Evolutionary conservation across 2,329 filamentous ascomycete species (phyloP).

Genomic region (Fusarium pseudonygamai): DNA sequence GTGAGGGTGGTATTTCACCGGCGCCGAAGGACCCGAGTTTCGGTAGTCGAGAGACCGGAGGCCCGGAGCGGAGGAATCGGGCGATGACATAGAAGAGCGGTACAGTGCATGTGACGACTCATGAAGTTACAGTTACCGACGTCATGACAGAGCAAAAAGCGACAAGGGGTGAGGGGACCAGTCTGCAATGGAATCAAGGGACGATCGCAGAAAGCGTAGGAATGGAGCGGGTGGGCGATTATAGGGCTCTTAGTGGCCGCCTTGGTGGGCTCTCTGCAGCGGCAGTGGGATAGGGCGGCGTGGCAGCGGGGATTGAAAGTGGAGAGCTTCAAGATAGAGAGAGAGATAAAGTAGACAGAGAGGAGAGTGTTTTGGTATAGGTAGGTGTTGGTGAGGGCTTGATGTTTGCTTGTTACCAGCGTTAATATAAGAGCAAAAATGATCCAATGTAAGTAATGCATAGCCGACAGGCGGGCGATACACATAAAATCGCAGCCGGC

Average conservation of each 20-base stretch:
- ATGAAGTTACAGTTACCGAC: conserved; percentile 3
- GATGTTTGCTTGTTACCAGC: background rate
- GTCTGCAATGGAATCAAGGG: conserved; percentile 19
- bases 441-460: background rate
- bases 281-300: conserved; percentile 18
- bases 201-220: conserved; percentile 29
- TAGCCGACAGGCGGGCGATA: background rate
- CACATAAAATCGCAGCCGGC: conserved; percentile 8
- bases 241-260: conserved; percentile 39
- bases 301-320: conserved; percentile 19
- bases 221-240: conserved; percentile 37
- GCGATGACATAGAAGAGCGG: conserved; percentile 18
- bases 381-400: background rate
- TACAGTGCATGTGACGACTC: conserved; percentile 8
- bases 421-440: background rate
- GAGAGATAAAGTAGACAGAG: background rate
- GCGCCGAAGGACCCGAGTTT: conserved; percentile 7
- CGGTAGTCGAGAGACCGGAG: conserved; percentile 29
- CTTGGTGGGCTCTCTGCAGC: conserved; percentile 18
- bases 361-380: background rate
- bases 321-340: background rate
- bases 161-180: conserved; percentile 14
- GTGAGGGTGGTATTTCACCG: background rate
- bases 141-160: conserved; percentile 17
- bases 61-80: conserved; percentile 25